Evolutionary conservation across 176 grass and related monocot genomes (phyloP).

Genomic region (Zizania latifolia): DNA sequence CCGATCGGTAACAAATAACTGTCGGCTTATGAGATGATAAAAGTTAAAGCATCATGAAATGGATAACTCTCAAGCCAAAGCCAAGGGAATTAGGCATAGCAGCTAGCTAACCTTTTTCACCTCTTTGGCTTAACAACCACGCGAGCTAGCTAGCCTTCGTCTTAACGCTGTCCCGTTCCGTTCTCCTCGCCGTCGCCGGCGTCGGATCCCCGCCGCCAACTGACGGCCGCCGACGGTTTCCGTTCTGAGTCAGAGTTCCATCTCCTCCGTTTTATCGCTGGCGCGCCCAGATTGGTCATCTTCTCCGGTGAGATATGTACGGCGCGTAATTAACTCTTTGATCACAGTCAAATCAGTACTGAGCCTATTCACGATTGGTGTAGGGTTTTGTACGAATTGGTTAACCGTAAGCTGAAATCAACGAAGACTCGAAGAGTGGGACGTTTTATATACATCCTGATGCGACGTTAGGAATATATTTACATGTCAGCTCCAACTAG

Average conservation of each 20-base stretch:
- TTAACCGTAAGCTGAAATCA: background rate
- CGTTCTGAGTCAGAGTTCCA: too few relatives aligned
- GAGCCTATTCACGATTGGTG: too few relatives aligned
- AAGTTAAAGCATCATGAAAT: background rate
- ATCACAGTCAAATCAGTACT: background rate
- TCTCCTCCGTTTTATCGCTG: background rate
- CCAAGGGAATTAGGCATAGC: background rate
- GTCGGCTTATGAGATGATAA: too few relatives aligned
- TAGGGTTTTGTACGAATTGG: too few relatives aligned
- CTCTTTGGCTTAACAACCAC: conserved; percentile 16
- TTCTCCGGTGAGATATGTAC: too few relatives aligned
- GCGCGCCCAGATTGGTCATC: background rate
- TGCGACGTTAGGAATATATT: background rate
- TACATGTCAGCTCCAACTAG: conserved; percentile 21
- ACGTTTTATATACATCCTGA: conserved; percentile 6
- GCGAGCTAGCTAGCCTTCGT: background rate
- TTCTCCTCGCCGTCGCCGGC: background rate
- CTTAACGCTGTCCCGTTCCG: background rate
- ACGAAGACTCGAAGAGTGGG: background rate
- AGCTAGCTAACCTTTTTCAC: background rate
- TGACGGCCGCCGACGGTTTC: background rate
- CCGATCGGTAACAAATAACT: too few relatives aligned
- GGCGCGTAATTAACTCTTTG: background rate
- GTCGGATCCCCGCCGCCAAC: background rate
- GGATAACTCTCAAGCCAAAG: conserved; percentile 17